Evolutionary conservation across 2,329 filamentous ascomycete species (phyloP).

Genomic region (Fusarium sp.): DNA sequence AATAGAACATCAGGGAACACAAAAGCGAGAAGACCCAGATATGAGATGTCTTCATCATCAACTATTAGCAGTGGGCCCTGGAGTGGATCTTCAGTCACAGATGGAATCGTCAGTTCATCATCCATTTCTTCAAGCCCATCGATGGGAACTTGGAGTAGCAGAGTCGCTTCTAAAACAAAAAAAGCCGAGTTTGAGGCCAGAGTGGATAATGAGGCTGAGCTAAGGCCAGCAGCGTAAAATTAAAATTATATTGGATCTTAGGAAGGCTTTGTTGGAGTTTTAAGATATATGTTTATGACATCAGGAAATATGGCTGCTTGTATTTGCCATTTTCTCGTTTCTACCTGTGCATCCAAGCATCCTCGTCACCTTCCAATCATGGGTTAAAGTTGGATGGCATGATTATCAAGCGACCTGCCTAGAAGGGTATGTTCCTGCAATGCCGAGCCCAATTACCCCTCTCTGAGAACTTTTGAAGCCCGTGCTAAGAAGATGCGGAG

Average conservation of each 20-base stretch:
- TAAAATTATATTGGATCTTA: accelerated
- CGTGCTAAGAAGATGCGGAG: background rate
- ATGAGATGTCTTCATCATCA: background rate
- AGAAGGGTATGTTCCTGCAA: background rate
- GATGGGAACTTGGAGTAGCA: background rate
- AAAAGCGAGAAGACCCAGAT: background rate
- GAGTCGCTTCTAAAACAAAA: background rate
- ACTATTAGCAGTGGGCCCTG: background rate
- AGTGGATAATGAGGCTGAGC: background rate
- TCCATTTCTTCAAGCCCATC: background rate
- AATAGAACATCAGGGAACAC: background rate
- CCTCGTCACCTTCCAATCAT: background rate
- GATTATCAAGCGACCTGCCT: background rate
- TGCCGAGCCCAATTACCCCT: slow-evolving; percentile 2
- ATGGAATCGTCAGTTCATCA: background rate
- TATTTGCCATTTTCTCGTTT: background rate
- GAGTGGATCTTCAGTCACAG: background rate
- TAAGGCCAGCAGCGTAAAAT: accelerated
- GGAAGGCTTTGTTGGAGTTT: background rate
- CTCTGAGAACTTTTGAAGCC: background rate
- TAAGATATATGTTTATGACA: background rate
- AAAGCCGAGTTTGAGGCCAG: background rate
- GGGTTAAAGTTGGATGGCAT: background rate
- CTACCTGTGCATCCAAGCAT: background rate
- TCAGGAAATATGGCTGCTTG: accelerated